Base-by-base conservation (phyloP, 768 basidiomycete species). In the Amanita pallidorosea region DNA sequence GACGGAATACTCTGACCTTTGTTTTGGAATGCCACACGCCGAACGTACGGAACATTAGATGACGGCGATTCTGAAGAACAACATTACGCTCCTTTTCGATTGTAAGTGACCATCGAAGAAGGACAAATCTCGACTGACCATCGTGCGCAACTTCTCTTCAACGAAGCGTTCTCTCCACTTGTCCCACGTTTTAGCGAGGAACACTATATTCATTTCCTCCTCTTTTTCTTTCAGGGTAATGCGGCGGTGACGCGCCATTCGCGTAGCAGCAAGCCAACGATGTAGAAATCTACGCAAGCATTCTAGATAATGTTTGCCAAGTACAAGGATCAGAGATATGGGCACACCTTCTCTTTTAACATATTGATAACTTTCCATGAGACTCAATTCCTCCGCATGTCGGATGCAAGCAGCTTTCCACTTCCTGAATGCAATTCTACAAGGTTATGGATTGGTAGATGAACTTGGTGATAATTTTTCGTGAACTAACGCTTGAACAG, bases 301-400 rank as follows among this genome's bases (percentile, higher is more conserved):
- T 62, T 90, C 88, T 90, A 57, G 13, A 34, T 7, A 23, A 44
- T 40, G 53, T 56, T 11, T 43, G 51, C 6, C 22, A 50, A 25
- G 25, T 36, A 53, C 51, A 11, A 31, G 29, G 45, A 22, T 8
- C 41, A 34, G 13, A 49, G 41, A 40, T 4, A 34, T 13, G 12
- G 53, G 34, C 65, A 34, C 58, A 81, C 89, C 89, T 73, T 89
- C 87, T 40, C 76, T 76, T 63, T 87, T 88, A 41, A 92, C 80
- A 54, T 85, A 75, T 51, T 82, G 76, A 63, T 88, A 87, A 60
- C 86, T 90, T 60, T 88, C 83, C 76, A 92, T 79, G n/a, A 93
- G 74, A 56, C 79, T 83, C 3, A 83, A 65, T 55, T 83, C 80
- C 61, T 89, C 85, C 2, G 74, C 73, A 60, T 87, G 86, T 22